phyloP scores from a whole-genome alignment of 768 basidiomycete genomes.

The Fistulinella prunicolor region DNA sequence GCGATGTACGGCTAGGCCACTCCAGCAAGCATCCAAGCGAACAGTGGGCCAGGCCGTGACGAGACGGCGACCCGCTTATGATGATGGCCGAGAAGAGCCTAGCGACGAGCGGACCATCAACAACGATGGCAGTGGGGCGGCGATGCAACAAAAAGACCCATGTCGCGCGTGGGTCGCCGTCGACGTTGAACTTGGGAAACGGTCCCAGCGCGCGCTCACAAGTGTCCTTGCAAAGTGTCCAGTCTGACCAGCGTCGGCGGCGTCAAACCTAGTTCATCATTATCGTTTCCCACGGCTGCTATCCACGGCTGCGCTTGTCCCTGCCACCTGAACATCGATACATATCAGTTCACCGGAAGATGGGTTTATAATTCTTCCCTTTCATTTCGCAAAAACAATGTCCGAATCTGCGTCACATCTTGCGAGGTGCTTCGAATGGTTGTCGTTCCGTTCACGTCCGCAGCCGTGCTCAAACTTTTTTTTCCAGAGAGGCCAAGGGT shows the following conservation, averaged over 20 bases:
- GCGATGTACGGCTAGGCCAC: background rate
- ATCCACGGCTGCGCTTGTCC: background rate
- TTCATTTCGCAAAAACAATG: constrained; percentile 17
- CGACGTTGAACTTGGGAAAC: too few relatives aligned
- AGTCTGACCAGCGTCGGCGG: too few relatives aligned
- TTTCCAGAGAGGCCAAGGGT: constrained; percentile 70
- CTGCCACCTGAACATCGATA: constrained; percentile 10
- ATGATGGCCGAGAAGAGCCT: too few relatives aligned
- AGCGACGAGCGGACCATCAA: too few relatives aligned
- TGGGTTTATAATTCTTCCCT: constrained; percentile 20
- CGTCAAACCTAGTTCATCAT: too few relatives aligned
- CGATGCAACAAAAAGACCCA: too few relatives aligned
- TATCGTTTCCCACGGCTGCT: constrained; percentile 28
- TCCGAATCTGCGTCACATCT: constrained; percentile 40
- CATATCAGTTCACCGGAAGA: constrained; percentile 13
- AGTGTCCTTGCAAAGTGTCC: too few relatives aligned
- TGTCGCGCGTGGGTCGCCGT: too few relatives aligned
- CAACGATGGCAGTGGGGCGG: too few relatives aligned
- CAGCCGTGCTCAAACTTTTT: constrained; percentile 8
- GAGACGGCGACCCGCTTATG: too few relatives aligned
- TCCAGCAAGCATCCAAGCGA: background rate
- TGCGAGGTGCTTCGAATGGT: constrained; percentile 33
- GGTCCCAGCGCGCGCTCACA: too few relatives aligned
- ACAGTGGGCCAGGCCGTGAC: too few relatives aligned
- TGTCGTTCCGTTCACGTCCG: background rate